Conservation (phyloP, 495 filamentous ascomycete genomes). For the Rhizodiscina lignyota region DNA sequence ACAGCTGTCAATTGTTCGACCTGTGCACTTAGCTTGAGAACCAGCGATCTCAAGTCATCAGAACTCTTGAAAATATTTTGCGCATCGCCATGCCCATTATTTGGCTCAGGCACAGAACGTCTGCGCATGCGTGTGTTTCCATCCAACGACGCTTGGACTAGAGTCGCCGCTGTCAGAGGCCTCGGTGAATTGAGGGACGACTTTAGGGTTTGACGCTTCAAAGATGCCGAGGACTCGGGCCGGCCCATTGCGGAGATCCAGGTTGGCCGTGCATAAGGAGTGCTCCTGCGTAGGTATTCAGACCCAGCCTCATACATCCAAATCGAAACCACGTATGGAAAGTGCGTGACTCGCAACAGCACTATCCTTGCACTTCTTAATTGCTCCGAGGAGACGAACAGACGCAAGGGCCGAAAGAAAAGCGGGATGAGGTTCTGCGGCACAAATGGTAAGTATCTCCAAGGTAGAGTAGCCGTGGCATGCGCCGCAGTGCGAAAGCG, state of each 20-base stretch:
- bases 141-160: too few species aligned
- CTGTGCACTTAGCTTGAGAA: slow-evolving; percentile 17
- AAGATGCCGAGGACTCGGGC: slow-evolving; percentile 7
- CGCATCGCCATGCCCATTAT: slow-evolving; percentile 7
- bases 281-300: slow-evolving; percentile 1
- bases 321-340: slow-evolving; percentile 46
- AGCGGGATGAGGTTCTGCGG: slow-evolving; percentile 68
- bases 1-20: slow-evolving; percentile 16
- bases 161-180: slow-evolving; percentile 4
- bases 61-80: slow-evolving; percentile 8
- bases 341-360: slow-evolving; percentile 56
- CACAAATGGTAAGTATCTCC: too few species aligned
- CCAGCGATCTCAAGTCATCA: slow-evolving; percentile 13
- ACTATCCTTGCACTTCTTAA: slow-evolving; percentile 61
- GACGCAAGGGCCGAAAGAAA: slow-evolving; percentile 65
- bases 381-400: slow-evolving; percentile 54
- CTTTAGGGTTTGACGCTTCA: slow-evolving; percentile 8
- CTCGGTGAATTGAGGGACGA: slow-evolving; percentile 11
- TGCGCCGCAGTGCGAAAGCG: too few species aligned
- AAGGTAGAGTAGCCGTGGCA: too few species aligned
- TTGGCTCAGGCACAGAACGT: too few species aligned
- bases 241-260: slow-evolving; percentile 12
- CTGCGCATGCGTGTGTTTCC: too few species aligned
- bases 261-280: neutral
- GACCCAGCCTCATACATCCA: slow-evolving; percentile 35